A percentile compares a stretch with the other conserved stretches of the same genome.
These are phyloP conservation scores for Chrysanthemum lavandulifolium DNA, from an alignment of 129 eudicot species.

Conservation along the genomic window DNA sequence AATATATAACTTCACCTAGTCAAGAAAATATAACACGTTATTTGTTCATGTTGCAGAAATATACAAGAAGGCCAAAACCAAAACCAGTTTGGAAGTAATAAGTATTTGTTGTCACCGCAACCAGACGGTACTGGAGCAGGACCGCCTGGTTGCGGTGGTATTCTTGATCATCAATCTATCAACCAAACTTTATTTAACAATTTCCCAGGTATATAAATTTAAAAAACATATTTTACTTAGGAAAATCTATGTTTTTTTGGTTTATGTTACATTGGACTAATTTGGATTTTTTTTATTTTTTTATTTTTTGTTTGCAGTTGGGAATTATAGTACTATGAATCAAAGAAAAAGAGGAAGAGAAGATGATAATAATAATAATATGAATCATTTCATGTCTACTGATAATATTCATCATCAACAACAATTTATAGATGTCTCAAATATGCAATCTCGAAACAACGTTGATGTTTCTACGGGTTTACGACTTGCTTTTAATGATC, in stretches of 20 bases:
- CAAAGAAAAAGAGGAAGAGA: conserved; percentile 65
- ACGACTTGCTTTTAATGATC: conserved; percentile 60
- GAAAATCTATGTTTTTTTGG: no score
- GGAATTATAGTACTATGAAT: conserved; percentile 26
- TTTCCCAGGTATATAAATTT: conserved; percentile 31
- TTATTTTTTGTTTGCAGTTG: conserved; percentile 27
- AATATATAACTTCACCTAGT: conserved; percentile 1
- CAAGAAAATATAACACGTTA: background rate
- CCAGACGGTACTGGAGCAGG: conserved; percentile 27
- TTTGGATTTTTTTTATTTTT: background rate
- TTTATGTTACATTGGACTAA: background rate
- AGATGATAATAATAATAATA: conserved; percentile 16
- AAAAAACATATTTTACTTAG: background rate
- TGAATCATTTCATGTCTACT: conserved; percentile 27
- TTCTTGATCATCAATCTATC: conserved; percentile 50
- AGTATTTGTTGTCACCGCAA: conserved; percentile 48
- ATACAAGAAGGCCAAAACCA: conserved; percentile 40
- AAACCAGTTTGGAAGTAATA: conserved; percentile 17
- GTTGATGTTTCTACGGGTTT: conserved; percentile 71
- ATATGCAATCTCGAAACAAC: conserved; percentile 40
- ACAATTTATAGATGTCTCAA: conserved; percentile 49
- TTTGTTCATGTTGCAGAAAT: conserved; percentile 37
- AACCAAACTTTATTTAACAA: conserved; percentile 39
- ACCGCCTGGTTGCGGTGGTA: background rate
- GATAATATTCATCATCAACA: conserved; percentile 16